phyloP scores from a whole-genome alignment of 495 filamentous ascomycete species.

The Neurospora terricola region DNA sequence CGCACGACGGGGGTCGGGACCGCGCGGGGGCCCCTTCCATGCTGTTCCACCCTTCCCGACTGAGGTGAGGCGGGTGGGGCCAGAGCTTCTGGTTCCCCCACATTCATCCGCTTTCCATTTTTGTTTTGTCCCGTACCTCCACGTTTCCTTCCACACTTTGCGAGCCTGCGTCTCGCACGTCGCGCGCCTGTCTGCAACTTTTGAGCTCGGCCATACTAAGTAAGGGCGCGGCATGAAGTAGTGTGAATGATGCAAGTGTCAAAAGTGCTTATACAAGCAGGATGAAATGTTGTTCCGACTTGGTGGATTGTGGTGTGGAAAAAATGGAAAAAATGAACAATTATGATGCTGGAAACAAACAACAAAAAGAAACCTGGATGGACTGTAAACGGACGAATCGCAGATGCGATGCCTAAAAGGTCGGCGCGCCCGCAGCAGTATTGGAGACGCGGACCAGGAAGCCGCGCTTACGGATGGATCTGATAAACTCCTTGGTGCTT shows the following conservation, averaged over 20 bases:
- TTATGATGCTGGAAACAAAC: background rate
- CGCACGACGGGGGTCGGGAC: background rate
- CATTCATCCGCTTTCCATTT: background rate
- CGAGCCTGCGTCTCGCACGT: background rate
- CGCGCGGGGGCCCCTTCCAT: background rate
- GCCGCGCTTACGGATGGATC: background rate
- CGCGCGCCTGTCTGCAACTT: background rate
- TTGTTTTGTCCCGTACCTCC: background rate
- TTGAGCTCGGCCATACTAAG: background rate
- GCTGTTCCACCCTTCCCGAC: background rate
- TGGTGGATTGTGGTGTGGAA: background rate
- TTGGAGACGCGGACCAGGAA: background rate
- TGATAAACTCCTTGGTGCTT: background rate
- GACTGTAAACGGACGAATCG: too few species aligned
- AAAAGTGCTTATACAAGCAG: background rate
- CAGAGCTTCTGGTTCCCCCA: background rate
- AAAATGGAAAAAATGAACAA: background rate
- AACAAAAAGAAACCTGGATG: background rate
- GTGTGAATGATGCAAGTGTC: background rate
- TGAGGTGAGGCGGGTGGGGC: background rate
- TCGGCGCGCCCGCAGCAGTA: background rate
- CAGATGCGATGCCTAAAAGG: background rate
- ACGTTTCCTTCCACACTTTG: background rate
- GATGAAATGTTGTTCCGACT: background rate
- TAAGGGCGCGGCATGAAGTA: background rate